Percentiles rank a stretch among this genome's conserved stretches.
phyloP scores from a whole-genome alignment of 805 yeast species.

The Peterozyma toletana region DNA sequence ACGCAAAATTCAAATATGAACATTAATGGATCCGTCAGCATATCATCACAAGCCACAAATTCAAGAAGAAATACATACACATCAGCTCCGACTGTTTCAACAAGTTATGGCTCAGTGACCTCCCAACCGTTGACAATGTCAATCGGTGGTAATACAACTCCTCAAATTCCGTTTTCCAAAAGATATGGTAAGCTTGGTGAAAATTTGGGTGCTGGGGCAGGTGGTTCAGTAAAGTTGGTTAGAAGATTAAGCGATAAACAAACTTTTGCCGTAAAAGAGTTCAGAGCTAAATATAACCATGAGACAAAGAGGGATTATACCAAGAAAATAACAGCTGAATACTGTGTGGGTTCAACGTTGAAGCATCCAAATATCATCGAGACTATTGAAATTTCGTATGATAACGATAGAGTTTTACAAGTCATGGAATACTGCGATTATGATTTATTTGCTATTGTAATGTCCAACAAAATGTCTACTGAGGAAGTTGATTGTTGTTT shows the following conservation, averaged over 20 bases:
- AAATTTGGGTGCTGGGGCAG: slow-evolving; percentile 90
- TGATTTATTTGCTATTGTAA: slow-evolving; percentile 89
- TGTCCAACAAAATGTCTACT: slow-evolving; percentile 81
- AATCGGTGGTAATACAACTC: slow-evolving; percentile 30
- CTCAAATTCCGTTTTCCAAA: slow-evolving; percentile 58
- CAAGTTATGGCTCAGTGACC: slow-evolving; percentile 5
- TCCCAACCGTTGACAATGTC: slow-evolving; percentile 14
- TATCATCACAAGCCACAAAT: slow-evolving; percentile 5
- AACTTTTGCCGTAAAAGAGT: slow-evolving; percentile 89
- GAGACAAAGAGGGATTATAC: slow-evolving; percentile 84
- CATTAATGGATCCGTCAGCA: slow-evolving; percentile 6
- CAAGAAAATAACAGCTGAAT: slow-evolving; percentile 88
- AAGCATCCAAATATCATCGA: slow-evolving; percentile 87
- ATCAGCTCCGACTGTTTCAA: slow-evolving; percentile 14
- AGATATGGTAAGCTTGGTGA: slow-evolving; percentile 80
- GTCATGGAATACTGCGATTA: slow-evolving; percentile 94
- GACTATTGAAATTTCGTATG: slow-evolving; percentile 87
- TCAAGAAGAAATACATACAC: slow-evolving; percentile 28
- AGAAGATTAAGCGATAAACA: slow-evolving; percentile 58
- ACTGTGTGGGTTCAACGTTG: slow-evolving; percentile 86
- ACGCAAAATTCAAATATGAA: slow-evolving; percentile 5
- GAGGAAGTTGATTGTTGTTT: slow-evolving; percentile 85
- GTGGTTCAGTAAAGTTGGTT: slow-evolving; percentile 79
- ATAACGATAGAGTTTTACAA: slow-evolving; percentile 78
- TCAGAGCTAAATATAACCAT: slow-evolving; percentile 64